Evolutionary conservation across 208 protist species (phyloP).

Genomic region (Crithidia brevicula): DNA sequence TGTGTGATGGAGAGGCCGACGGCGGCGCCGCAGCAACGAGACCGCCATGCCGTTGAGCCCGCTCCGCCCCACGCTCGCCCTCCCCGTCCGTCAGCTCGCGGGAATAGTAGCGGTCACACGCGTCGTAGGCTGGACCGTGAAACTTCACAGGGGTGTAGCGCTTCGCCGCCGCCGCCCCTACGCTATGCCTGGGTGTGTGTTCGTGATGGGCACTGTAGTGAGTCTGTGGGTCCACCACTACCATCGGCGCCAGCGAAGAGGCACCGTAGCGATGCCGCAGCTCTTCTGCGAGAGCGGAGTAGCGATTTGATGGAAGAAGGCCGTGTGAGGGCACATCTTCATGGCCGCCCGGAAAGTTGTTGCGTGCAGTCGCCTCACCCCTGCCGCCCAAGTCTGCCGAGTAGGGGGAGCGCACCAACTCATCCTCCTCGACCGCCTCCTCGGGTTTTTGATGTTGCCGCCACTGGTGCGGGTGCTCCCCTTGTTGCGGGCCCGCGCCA

Average conservation of each 20-base stretch:
- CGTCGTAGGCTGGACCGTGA: constrained; percentile 37
- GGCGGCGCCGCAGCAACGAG: not conserved
- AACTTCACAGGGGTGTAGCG: constrained; percentile 49
- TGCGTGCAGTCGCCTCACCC: not conserved
- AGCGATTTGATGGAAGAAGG: constrained; percentile 10
- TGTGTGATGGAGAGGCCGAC: not conserved
- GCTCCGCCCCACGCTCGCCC: constrained; percentile 7
- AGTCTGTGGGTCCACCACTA: constrained; percentile 29
- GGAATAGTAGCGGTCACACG: constrained; percentile 37
- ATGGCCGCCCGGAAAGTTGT: not conserved
- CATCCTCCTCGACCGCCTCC: not conserved
- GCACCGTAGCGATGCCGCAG: constrained; percentile 28
- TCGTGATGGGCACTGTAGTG: not conserved
- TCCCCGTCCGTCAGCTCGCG: constrained; percentile 17
- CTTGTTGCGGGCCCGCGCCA: not conserved
- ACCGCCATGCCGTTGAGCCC: not conserved
- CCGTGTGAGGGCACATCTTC: not conserved
- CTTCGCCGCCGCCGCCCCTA: not conserved
- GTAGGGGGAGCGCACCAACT: constrained; percentile 8
- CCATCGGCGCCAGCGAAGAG: constrained; percentile 15
- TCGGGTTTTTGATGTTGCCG: not conserved
- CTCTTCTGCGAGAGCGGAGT: constrained; percentile 21
- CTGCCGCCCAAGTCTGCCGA: not conserved
- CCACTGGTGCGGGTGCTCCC: constrained; percentile 12
- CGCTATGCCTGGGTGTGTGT: not conserved